Evolutionary conservation across 441 rosid species (phyloP).

Genomic region (Bruguiera hainesii): DNA sequence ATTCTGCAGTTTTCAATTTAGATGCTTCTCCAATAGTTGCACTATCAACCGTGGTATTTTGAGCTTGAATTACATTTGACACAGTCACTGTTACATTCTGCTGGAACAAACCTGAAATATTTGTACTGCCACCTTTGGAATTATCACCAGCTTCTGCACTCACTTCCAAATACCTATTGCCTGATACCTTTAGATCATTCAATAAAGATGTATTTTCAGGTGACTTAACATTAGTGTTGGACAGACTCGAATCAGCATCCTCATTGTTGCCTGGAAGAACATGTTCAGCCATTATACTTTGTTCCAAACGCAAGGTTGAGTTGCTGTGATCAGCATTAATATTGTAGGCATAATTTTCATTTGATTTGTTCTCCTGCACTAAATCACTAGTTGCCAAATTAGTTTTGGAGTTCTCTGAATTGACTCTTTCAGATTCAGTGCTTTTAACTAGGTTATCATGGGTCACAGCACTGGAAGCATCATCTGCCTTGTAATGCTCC

Average conservation of each 20-base stretch:
- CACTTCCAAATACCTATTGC: conserved; percentile 25
- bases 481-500: conserved; percentile 79
- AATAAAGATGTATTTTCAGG: conserved; percentile 15
- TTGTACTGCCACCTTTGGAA: conserved; percentile 24
- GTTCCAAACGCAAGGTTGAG: conserved; percentile 26
- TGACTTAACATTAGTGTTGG: conserved; percentile 16
- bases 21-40: conserved; percentile 28
- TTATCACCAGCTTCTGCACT: conserved; percentile 32
- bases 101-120: conserved; percentile 24
- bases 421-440: conserved; percentile 40
- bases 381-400: conserved; percentile 24
- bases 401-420: conserved; percentile 35
- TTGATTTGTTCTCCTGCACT: conserved; percentile 25
- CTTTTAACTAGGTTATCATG: conserved; percentile 45
- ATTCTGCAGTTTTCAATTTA: conserved; percentile 19
- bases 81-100: conserved; percentile 36
- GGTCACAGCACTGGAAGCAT: conserved; percentile 91
- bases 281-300: conserved; percentile 24
- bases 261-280: conserved; percentile 27
- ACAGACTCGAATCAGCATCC: conserved; percentile 19
- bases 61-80: conserved; percentile 30
- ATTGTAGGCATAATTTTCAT: conserved; percentile 7
- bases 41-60: conserved; percentile 29
- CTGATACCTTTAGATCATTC: conserved; percentile 21
- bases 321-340: conserved; percentile 23